Evolutionary conservation across 2,329 filamentous ascomycete genomes (phyloP).

Genomic region (Gnomoniopsis sp.): DNA sequence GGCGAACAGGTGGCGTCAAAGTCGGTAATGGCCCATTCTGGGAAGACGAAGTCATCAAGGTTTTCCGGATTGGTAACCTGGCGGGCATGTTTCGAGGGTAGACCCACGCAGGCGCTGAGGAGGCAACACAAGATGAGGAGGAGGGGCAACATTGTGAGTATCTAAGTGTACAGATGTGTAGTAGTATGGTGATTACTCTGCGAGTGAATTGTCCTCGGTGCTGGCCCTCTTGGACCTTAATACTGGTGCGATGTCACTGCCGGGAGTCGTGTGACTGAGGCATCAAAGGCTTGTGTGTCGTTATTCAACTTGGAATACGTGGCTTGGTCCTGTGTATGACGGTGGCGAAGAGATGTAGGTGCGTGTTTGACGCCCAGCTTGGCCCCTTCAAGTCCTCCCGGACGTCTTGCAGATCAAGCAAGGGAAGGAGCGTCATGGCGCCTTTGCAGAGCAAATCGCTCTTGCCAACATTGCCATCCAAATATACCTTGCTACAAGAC

Average conservation of each 20-base stretch:
- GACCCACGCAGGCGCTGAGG: background rate
- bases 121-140: background rate
- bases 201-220: no score
- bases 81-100: background rate
- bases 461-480: no score
- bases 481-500: no score
- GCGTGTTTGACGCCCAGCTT: no score
- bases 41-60: background rate
- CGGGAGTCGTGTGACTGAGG: background rate
- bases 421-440: no score
- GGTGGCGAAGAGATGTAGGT: no score
- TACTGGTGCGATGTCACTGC: background rate
- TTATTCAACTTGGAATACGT: background rate
- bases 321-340: background rate
- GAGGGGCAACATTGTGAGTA: background rate
- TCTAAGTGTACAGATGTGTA: background rate
- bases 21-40: background rate
- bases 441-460: no score
- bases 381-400: no score
- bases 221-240: background rate
- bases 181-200: background rate
- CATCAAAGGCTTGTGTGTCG: background rate
- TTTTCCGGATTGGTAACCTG: background rate
- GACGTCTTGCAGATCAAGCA: no score
- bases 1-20: background rate